A percentile compares a stretch with the other conserved stretches of the same genome.
These are phyloP conservation scores for Vinca minor DNA, from an alignment of 257 asterid species.

Conservation along the genomic window DNA sequence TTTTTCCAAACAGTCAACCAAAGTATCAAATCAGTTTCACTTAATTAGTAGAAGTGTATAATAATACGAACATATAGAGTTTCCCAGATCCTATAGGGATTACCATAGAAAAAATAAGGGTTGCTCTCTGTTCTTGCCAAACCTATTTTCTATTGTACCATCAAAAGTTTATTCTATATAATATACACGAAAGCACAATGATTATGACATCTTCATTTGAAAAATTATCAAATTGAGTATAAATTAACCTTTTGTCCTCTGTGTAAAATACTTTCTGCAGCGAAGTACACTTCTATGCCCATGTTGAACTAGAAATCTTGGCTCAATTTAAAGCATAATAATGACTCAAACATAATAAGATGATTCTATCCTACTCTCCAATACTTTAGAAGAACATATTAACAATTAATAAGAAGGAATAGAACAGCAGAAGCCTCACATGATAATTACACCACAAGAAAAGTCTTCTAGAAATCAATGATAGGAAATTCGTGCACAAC, in stretches of 20 bases:
- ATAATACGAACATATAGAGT: background rate
- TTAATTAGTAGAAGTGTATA: background rate
- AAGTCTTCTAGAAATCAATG: background rate
- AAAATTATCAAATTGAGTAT: too few relatives aligned
- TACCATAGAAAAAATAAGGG: conserved; percentile 1
- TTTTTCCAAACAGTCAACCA: conserved; percentile 9
- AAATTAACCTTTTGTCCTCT: too few relatives aligned
- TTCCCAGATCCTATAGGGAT: background rate
- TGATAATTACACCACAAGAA: too few relatives aligned
- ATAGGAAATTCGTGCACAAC: background rate
- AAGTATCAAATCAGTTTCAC: conserved; percentile 20
- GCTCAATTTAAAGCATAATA: background rate
- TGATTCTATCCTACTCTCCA: background rate
- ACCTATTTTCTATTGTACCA: background rate
- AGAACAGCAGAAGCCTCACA: too few relatives aligned
- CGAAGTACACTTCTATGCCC: too few relatives aligned
- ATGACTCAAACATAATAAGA: background rate
- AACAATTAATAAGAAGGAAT: background rate
- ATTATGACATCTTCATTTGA: background rate
- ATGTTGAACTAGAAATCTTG: background rate
- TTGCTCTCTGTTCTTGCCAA: background rate
- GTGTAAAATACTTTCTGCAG: too few relatives aligned
- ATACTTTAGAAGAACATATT: background rate
- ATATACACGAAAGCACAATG: background rate
- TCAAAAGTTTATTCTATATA: background rate